Conservation (phyloP, 768 basidiomycete genomes). For the Serendipita indica region DNA sequence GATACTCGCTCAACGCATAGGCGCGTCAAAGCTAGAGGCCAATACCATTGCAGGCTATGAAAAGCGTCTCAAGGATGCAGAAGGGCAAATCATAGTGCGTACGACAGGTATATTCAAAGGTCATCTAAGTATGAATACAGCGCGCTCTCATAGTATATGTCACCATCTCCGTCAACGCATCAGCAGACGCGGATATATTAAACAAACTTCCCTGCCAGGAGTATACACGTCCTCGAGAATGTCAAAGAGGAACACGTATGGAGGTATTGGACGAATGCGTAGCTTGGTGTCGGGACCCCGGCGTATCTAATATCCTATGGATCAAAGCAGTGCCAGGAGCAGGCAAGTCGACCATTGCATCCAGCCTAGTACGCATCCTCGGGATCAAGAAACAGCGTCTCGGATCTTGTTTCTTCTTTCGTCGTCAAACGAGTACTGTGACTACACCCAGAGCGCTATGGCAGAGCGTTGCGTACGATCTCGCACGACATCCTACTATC, state of each 20-base stretch:
- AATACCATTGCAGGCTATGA: not conserved
- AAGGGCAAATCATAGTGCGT: not conserved
- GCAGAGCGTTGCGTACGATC: not conserved
- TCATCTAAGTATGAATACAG: not conserved
- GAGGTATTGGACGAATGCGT: not conserved
- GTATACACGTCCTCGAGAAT: not conserved
- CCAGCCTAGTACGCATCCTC: not conserved
- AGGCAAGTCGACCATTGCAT: not conserved
- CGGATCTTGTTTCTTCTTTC: conserved; percentile 2
- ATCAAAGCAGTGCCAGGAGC: not conserved
- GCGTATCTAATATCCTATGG: conserved; percentile 1
- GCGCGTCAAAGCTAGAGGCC: not conserved
- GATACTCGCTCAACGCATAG: not conserved
- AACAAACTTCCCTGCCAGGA: not conserved
- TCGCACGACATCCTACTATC: not conserved
- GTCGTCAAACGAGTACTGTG: not conserved
- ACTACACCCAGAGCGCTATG: not conserved
- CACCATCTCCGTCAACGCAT: not conserved
- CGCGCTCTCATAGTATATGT: not conserved
- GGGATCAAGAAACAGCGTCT: not conserved
- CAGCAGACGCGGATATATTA: not conserved
- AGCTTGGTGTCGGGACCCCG: not conserved
- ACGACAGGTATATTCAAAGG: not conserved
- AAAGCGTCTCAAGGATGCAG: not conserved
- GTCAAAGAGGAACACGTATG: not conserved